phyloP scores from a whole-genome alignment of 106 monocot species.

The Vanilla planifolia region DNA sequence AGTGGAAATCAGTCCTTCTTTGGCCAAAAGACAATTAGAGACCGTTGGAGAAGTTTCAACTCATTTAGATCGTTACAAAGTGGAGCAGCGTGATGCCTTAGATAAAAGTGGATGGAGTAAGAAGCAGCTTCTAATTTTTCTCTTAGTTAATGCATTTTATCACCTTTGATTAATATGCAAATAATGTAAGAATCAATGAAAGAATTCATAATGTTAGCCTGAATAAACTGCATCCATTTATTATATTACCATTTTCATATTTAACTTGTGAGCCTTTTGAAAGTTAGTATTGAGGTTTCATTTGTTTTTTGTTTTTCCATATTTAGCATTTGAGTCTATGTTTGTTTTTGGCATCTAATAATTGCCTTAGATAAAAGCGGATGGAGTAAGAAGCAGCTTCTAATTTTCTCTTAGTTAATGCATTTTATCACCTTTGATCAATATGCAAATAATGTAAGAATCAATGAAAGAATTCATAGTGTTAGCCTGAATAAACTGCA shows the following conservation, averaged over 20 bases:
- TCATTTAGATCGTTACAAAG: constrained; percentile 72
- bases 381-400: constrained; percentile 65
- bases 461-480: not conserved
- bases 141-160: not conserved
- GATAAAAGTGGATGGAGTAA: constrained; percentile 92
- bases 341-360: too few relatives aligned
- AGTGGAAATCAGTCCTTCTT: constrained; percentile 84
- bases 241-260: too few relatives aligned
- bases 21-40: constrained; percentile 81
- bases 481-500: not conserved
- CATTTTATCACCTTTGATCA: not conserved
- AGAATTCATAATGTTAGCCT: not conserved
- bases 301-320: too few relatives aligned
- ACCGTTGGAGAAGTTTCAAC: constrained; percentile 81
- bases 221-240: not conserved
- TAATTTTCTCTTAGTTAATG: constrained; percentile 1
- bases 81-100: constrained; percentile 87
- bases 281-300: too few relatives aligned
- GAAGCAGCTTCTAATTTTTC: constrained; percentile 8
- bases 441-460: not conserved
- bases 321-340: too few relatives aligned
- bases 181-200: not conserved
- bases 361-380: constrained; percentile 74
- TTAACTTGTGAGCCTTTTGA: too few relatives aligned
- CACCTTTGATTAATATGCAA: not conserved